A percentile compares a stretch with the other conserved stretches of the same genome.
Evolutionary conservation across 768 basidiomycete genomes (phyloP).

Genomic region (Neoboletus magnificus): DNA sequence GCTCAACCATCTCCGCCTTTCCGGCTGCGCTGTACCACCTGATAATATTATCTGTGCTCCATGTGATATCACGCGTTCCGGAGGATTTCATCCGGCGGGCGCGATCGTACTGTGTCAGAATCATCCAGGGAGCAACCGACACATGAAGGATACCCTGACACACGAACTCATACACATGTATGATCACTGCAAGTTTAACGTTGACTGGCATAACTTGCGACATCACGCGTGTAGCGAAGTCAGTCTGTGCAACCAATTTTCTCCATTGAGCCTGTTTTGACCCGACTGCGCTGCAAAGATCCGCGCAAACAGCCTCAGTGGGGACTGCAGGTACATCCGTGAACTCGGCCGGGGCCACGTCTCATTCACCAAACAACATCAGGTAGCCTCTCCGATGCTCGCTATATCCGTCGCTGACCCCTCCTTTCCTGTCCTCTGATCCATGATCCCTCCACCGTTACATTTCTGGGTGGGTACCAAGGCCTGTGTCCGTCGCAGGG

Average conservation of each 20-base stretch:
- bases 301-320: conserved; percentile 89
- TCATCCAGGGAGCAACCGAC: conserved; percentile 71
- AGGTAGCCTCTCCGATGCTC: conserved; percentile 47
- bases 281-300: conserved; percentile 53
- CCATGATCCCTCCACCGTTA: background rate
- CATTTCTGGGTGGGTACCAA: conserved; percentile 29
- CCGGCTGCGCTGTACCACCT: conserved; percentile 67
- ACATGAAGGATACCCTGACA: conserved; percentile 90
- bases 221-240: conserved; percentile 99
- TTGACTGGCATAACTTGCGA: conserved; percentile 85
- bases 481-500: conserved; percentile 89
- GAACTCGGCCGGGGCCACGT: conserved; percentile 77
- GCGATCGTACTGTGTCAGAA: conserved; percentile 86
- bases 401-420: conserved; percentile 11
- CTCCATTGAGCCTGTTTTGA: background rate
- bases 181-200: conserved; percentile 92
- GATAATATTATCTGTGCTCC: conserved; percentile 81
- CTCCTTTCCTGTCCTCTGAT: conserved; percentile 4
- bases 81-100: conserved; percentile 82
- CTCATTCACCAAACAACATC: conserved; percentile 89
- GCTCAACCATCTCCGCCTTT: conserved; percentile 80
- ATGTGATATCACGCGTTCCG: conserved; percentile 70
- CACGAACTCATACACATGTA: conserved; percentile 96
- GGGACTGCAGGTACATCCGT: conserved; percentile 85
- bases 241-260: conserved; percentile 22